Percentiles rank a stretch among this genome's conserved stretches.
Conservation (phyloP, 1,284 basidiomycete genomes). For the Ustilago bromivora region DNA sequence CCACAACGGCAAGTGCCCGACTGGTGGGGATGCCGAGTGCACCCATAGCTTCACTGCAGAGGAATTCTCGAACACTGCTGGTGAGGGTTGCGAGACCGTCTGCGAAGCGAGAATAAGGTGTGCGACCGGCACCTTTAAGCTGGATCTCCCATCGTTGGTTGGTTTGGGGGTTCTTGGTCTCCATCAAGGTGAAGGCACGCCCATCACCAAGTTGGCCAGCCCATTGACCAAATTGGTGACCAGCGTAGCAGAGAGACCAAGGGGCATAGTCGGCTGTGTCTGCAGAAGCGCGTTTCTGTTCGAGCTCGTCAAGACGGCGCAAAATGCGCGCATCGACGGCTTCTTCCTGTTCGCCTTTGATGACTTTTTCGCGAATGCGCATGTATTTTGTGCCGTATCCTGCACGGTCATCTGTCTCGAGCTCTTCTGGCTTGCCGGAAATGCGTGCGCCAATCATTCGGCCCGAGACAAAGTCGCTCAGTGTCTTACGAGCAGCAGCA, state of each 20-base stretch:
- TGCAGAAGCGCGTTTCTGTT: slow-evolving; percentile 24
- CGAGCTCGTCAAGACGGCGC: slow-evolving; percentile 45
- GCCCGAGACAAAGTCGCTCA: slow-evolving; percentile 55
- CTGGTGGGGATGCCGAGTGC: slow-evolving; percentile 89
- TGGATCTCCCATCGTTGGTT: slow-evolving; percentile 78
- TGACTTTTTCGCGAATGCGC: slow-evolving; percentile 30
- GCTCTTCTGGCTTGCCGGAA: slow-evolving; percentile 6
- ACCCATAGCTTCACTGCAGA: slow-evolving; percentile 78
- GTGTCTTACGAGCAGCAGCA: slow-evolving; percentile 40
- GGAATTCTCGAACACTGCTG: slow-evolving; percentile 88
- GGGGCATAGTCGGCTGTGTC: slow-evolving; percentile 48
- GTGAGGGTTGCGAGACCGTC: slow-evolving; percentile 93
- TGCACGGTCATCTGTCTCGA: slow-evolving; percentile 27
- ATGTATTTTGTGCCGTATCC: slow-evolving; percentile 57
- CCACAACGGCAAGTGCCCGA: slow-evolving; percentile 83
- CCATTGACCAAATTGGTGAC: slow-evolving; percentile 86
- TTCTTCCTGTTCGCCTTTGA: slow-evolving; percentile 40
- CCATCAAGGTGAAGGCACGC: slow-evolving; percentile 83
- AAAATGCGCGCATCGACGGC: slow-evolving; percentile 19
- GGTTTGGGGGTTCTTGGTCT: slow-evolving; percentile 75
- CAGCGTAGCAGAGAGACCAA: slow-evolving; percentile 66
- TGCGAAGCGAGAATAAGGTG: slow-evolving; percentile 89
- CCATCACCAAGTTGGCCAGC: slow-evolving; percentile 98
- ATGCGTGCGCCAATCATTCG: slow-evolving; percentile 49
- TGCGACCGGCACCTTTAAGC: slow-evolving; percentile 92